These are phyloP conservation scores for Withania somnifera DNA, from an alignment of 305 asterid species.

Conservation along the genomic window DNA sequence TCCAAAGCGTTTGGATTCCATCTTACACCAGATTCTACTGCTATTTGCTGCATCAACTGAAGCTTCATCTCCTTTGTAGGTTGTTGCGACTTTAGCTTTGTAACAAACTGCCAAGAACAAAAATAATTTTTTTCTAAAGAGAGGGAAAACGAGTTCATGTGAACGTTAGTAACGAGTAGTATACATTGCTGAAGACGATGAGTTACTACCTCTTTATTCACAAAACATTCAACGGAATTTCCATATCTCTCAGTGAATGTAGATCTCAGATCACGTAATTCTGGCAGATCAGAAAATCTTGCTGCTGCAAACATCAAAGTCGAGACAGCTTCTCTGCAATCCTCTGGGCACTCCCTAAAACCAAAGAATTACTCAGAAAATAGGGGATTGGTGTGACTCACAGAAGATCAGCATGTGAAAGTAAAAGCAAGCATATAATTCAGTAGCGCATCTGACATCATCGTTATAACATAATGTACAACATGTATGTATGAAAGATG, in stretches of 20 bases:
- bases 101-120: slow-evolving; percentile 32
- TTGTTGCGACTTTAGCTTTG: slow-evolving; percentile 36
- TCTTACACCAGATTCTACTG: slow-evolving; percentile 44
- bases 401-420: background rate
- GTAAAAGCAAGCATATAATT: background rate
- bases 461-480: background rate
- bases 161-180: background rate
- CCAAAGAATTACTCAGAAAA: background rate
- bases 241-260: slow-evolving; percentile 55
- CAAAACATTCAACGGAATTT: slow-evolving; percentile 34
- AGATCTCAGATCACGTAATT: slow-evolving; percentile 65
- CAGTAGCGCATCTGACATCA: background rate
- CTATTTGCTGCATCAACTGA: slow-evolving; percentile 55
- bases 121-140: background rate
- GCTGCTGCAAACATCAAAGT: slow-evolving; percentile 88
- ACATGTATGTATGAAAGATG: background rate
- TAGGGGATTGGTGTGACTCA: background rate
- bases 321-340: slow-evolving; percentile 75
- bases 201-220: slow-evolving; percentile 48
- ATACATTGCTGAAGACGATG: background rate
- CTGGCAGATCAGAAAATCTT: slow-evolving; percentile 79
- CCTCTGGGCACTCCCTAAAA: slow-evolving; percentile 81
- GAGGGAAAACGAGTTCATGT: background rate
- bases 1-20: slow-evolving; percentile 60
- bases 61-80: slow-evolving; percentile 50